Conservation (phyloP, 352 stramenopile species). For the Elongisporangium anandrum region DNA sequence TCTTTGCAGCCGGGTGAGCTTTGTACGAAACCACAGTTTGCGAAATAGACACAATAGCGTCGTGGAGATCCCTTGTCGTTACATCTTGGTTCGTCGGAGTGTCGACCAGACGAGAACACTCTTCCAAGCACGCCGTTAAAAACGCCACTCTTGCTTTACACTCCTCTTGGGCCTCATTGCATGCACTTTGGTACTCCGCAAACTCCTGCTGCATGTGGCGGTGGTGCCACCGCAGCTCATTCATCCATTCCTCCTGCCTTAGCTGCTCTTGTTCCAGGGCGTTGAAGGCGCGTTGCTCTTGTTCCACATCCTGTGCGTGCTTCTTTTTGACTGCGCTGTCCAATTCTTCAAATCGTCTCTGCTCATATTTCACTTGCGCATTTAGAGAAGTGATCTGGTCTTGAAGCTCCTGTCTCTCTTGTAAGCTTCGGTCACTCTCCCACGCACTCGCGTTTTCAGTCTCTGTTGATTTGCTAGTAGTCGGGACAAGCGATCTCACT, state of each 20-base stretch:
- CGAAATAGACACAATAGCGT: conserved; percentile 29
- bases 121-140: conserved; percentile 34
- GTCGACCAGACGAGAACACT: conserved; percentile 30
- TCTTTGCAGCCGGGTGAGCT: background rate
- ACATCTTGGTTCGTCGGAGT: conserved; percentile 7
- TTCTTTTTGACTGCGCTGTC: background rate
- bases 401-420: background rate
- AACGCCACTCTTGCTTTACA: conserved; percentile 39
- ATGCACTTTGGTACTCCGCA: conserved; percentile 18
- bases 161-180: conserved; percentile 16
- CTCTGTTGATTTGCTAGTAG: background rate
- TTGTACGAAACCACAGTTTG: background rate
- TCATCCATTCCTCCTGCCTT: conserved; percentile 5
- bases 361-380: background rate
- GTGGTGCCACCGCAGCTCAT: background rate
- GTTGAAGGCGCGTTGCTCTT: background rate
- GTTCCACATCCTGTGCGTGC: background rate
- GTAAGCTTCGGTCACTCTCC: background rate
- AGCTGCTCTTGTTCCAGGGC: conserved; percentile 1
- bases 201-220: conserved; percentile 29
- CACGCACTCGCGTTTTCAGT: background rate
- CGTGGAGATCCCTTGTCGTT: conserved; percentile 30
- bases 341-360: background rate
- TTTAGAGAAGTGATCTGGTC: background rate
- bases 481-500: background rate